Percentiles rank a stretch among this genome's conserved stretches.
phyloP scores from a whole-genome alignment of 768 basidiomycete species.

The Pseudohyphozyma bogoriensis region DNA sequence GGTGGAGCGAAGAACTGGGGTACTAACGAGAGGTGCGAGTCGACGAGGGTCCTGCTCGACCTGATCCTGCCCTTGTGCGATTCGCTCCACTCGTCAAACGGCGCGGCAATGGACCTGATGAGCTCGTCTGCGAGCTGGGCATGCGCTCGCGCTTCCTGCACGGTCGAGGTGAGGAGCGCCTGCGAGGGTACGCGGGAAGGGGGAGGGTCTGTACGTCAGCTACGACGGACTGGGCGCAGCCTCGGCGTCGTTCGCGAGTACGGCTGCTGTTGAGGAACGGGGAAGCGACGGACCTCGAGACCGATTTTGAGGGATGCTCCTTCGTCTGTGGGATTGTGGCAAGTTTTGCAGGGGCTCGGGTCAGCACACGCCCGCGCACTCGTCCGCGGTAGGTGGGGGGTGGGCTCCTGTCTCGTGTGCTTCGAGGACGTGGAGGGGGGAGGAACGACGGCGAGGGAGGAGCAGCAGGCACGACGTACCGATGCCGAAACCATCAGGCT shows the following conservation, averaged over 20 bases:
- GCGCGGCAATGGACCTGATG: conserved; percentile 9
- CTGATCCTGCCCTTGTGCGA: neutral
- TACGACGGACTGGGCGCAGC: too few species aligned
- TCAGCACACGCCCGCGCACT: neutral
- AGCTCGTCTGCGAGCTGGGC: conserved; percentile 17
- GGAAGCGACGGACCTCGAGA: too few species aligned
- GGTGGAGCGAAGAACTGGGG: neutral
- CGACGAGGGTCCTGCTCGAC: neutral
- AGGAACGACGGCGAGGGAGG: neutral
- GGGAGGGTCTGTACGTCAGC: too few species aligned
- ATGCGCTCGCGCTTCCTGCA: conserved; percentile 13
- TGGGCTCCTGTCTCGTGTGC: neutral
- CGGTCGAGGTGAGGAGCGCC: conserved; percentile 11
- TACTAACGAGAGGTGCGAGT: neutral
- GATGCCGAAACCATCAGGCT: neutral
- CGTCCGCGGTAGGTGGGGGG: neutral
- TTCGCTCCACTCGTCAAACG: conserved; percentile 10
- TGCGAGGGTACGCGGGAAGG: too few species aligned
- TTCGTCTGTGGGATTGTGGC: conserved; percentile 25
- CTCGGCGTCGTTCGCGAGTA: too few species aligned
- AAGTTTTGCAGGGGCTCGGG: too few species aligned
- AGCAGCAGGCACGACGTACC: neutral
- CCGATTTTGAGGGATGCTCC: conserved; percentile 18
- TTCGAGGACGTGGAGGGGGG: neutral
- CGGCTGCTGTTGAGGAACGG: too few species aligned